These are phyloP conservation scores for Aspergillus aculeatus DNA, from an alignment of 2,329 filamentous ascomycete genomes.

Conservation along the genomic window DNA sequence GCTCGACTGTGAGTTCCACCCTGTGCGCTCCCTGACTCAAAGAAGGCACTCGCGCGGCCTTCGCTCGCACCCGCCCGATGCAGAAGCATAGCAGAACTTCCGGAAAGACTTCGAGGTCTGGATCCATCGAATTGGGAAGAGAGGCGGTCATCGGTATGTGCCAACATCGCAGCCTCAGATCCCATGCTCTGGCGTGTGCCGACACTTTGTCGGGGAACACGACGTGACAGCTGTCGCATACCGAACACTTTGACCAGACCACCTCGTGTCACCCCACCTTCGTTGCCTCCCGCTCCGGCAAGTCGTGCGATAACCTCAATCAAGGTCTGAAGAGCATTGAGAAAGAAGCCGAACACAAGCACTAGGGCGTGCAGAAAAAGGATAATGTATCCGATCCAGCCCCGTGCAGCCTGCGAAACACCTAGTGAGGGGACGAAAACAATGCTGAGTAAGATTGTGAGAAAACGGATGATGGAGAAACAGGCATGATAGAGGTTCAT, in stretches of 20 bases:
- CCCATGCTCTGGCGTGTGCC: slow-evolving; percentile 75
- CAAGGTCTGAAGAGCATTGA: slow-evolving; percentile 87
- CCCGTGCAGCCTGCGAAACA: slow-evolving; percentile 74
- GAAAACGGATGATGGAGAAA: slow-evolving; percentile 74
- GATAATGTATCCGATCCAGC: slow-evolving; percentile 94
- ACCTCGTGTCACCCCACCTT: slow-evolving; percentile 68
- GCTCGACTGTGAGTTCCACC: slow-evolving; percentile 52
- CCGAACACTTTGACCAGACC: slow-evolving; percentile 85
- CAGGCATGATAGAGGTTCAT: slow-evolving; percentile 96
- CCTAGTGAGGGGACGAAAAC: slow-evolving; percentile 82
- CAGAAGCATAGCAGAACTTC: slow-evolving; percentile 61
- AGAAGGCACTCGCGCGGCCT: slow-evolving; percentile 50
- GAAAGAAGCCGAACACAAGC: slow-evolving; percentile 85
- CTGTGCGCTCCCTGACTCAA: slow-evolving; percentile 53
- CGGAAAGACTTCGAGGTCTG: slow-evolving; percentile 59
- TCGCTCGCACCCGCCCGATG: slow-evolving; percentile 49
- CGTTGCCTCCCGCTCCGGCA: slow-evolving; percentile 77
- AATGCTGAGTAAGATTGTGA: slow-evolving; percentile 73
- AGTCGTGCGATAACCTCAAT: slow-evolving; percentile 83
- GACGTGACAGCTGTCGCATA: slow-evolving; percentile 80
- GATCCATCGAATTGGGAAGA: slow-evolving; percentile 54
- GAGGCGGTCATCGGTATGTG: slow-evolving; percentile 65
- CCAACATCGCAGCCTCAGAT: slow-evolving; percentile 78
- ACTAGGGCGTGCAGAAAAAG: slow-evolving; percentile 81
- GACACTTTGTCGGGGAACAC: slow-evolving; percentile 62